These are phyloP conservation scores for Spathaspora arborariae DNA, from an alignment of 805 yeast species.

Conservation along the genomic window DNA sequence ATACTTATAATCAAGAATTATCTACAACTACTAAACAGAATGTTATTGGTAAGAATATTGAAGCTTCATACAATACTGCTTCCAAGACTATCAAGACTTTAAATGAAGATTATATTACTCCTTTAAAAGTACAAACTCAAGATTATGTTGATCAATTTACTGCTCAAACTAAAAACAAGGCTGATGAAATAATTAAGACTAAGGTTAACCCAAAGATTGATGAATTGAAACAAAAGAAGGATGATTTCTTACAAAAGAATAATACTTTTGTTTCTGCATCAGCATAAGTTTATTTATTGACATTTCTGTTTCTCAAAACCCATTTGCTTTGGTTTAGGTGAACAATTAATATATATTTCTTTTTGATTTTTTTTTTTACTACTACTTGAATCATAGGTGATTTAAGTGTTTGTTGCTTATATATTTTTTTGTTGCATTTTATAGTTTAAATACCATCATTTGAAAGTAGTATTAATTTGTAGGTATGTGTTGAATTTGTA, in stretches of 20 bases:
- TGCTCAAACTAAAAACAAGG: constrained; percentile 29
- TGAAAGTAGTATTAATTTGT: too few species aligned
- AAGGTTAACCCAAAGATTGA: constrained; percentile 11
- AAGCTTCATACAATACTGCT: constrained; percentile 34
- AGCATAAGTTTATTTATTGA: constrained; percentile 16
- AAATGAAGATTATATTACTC: constrained; percentile 34
- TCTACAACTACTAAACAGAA: constrained; percentile 19
- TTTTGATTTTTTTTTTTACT: not conserved
- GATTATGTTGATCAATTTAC: constrained; percentile 35
- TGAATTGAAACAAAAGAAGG: constrained; percentile 10
- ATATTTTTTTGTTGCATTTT: not conserved
- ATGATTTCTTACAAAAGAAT: constrained; percentile 10
- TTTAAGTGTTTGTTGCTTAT: not conserved
- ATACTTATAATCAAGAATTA: constrained; percentile 34
- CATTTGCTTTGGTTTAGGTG: not conserved
- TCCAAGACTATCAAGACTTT: constrained; percentile 27
- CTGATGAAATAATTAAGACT: constrained; percentile 24
- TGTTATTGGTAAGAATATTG: constrained; percentile 28
- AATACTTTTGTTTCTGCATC: constrained; percentile 19
- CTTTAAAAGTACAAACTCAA: constrained; percentile 37
- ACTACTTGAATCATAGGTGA: not conserved
- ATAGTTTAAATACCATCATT: too few species aligned
- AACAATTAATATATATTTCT: not conserved
- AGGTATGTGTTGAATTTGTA: too few species aligned
- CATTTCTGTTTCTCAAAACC: not conserved